Conservation (phyloP, 176 grass and related monocot species). For the Phyllostachys edulis region DNA sequence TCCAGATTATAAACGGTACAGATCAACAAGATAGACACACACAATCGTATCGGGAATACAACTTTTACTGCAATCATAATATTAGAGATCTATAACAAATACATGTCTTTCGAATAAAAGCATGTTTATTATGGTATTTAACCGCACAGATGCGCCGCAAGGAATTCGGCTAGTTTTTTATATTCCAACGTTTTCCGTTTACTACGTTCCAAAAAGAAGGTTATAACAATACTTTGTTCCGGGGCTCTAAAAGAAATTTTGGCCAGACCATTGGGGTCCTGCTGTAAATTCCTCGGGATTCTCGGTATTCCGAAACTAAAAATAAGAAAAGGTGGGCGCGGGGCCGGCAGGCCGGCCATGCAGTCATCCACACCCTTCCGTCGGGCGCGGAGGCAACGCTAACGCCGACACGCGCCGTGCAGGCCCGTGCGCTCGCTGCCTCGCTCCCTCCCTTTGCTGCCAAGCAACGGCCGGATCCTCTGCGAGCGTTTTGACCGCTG, state of each 20-base stretch:
- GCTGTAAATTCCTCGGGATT: neutral
- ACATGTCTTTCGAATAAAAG: too few species aligned
- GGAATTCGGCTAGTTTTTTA: too few species aligned
- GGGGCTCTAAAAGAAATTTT: neutral
- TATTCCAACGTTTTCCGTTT: too few species aligned
- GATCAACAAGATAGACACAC: too few species aligned
- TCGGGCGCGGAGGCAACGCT: neutral
- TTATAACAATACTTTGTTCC: too few species aligned
- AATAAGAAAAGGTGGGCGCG: neutral
- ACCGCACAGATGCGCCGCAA: too few species aligned
- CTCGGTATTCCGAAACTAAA: neutral
- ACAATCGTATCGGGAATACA: too few species aligned
- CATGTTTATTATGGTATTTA: too few species aligned
- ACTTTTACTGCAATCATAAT: too few species aligned
- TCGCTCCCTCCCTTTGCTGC: neutral
- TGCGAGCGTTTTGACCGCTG: neutral
- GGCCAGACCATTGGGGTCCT: neutral
- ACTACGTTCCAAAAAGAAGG: too few species aligned
- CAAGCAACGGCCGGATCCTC: neutral
- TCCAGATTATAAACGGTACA: too few species aligned
- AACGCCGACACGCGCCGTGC: neutral
- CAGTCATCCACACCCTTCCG: neutral
- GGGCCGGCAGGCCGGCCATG: neutral
- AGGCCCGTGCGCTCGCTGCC: neutral
- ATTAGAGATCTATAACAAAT: too few species aligned